Conservation (phyloP, 805 yeast species). For the Saturnispora quitensis region DNA sequence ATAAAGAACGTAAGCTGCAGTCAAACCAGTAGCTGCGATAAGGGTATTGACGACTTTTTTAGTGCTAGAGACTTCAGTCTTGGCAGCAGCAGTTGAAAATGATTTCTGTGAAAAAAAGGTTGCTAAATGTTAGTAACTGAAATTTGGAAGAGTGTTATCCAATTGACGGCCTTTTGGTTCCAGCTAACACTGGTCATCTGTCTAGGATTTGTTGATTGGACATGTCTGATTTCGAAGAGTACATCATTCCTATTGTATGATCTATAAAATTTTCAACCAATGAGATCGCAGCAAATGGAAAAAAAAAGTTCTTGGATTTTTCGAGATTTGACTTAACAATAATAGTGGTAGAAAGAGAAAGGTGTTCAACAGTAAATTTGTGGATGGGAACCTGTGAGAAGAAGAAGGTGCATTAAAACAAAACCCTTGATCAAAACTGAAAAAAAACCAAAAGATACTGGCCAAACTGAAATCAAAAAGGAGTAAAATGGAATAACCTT, state of each 20-base stretch:
- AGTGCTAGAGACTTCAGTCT: slow-evolving; percentile 27
- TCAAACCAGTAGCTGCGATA: slow-evolving; percentile 66
- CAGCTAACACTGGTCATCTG: neutral
- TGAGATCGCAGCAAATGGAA: slow-evolving; percentile 17
- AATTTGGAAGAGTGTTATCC: neutral
- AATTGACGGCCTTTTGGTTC: neutral
- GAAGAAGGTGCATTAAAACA: too few species aligned
- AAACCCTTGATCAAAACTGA: too few species aligned
- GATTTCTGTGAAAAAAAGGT: slow-evolving; percentile 23
- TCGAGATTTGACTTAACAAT: neutral
- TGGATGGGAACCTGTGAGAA: too few species aligned
- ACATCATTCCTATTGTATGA: neutral
- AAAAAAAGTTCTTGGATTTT: slow-evolving; percentile 15
- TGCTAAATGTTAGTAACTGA: slow-evolving; percentile 14
- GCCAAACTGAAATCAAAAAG: too few species aligned
- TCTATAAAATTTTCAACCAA: slow-evolving; percentile 14
- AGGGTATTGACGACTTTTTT: slow-evolving; percentile 52
- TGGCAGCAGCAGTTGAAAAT: slow-evolving; percentile 28
- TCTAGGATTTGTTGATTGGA: neutral
- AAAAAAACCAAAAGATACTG: too few species aligned
- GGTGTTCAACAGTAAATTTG: neutral
- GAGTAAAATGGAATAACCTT: too few species aligned
- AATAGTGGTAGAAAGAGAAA: neutral
- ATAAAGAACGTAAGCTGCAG: slow-evolving; percentile 75
- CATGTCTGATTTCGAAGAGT: neutral